A percentile compares a stretch with the other conserved stretches of the same genome.
These are phyloP conservation scores for Epichloe baconii DNA, from an alignment of 2,329 filamentous ascomycete species.

Conservation along the genomic window DNA sequence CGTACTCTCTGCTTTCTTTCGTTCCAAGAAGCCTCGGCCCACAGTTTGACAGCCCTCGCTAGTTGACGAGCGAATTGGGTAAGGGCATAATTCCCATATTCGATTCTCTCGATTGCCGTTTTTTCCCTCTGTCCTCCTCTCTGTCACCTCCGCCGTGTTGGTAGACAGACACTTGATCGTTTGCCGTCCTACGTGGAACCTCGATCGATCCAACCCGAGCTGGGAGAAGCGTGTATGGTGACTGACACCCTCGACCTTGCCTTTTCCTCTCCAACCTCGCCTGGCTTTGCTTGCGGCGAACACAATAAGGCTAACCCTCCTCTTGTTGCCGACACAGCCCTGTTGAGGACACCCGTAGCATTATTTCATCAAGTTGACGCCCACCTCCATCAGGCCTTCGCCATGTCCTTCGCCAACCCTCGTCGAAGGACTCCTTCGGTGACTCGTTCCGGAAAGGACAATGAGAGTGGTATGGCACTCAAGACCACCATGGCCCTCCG, in stretches of 20 bases:
- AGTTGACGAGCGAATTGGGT: not conserved
- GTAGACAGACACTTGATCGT: not conserved
- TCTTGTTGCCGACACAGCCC: conserved; percentile 1
- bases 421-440: conserved; percentile 32
- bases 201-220: not conserved
- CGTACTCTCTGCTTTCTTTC: not conserved
- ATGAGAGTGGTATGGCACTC: conserved; percentile 20
- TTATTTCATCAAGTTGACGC: not conserved
- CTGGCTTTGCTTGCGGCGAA: not conserved
- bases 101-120: not conserved
- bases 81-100: not conserved
- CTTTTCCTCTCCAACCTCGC: not conserved
- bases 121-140: not conserved
- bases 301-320: not conserved
- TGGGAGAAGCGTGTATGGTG: not conserved
- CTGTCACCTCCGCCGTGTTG: not conserved
- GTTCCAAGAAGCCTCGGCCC: not conserved
- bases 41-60: not conserved
- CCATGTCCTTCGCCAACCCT: conserved; percentile 36
- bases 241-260: conserved; percentile 1
- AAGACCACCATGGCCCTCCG: conserved; percentile 36
- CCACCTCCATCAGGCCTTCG: conserved; percentile 7
- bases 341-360: conserved; percentile 1
- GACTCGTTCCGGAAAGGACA: conserved; percentile 23
- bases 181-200: not conserved